A percentile compares a stretch with the other conserved stretches of the same genome.
Evolutionary conservation across 1,284 basidiomycete species (phyloP).

Genomic region (Puccinia polysora): DNA sequence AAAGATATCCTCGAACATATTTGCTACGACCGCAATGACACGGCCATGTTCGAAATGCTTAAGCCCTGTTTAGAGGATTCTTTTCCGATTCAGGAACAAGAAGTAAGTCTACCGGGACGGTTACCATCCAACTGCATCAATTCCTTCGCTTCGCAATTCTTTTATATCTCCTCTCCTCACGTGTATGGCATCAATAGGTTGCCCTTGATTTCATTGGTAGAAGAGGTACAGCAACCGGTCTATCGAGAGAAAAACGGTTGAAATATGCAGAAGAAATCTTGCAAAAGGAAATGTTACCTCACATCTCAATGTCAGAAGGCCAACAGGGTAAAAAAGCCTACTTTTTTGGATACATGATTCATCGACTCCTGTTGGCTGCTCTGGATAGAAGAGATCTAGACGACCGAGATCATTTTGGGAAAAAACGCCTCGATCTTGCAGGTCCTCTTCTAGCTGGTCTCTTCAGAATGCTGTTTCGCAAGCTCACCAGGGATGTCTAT

Average conservation of each 20-base stretch:
- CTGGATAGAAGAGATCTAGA: slow-evolving; percentile 91
- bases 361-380: slow-evolving; percentile 85
- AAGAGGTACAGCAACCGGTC: slow-evolving; percentile 88
- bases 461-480: slow-evolving; percentile 90
- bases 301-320: slow-evolving; percentile 91
- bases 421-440: slow-evolving; percentile 92
- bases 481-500: slow-evolving; percentile 93
- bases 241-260: slow-evolving; percentile 84
- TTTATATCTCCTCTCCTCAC: not conserved
- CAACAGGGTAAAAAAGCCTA: slow-evolving; percentile 98
- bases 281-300: slow-evolving; percentile 97
- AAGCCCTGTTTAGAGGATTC: slow-evolving; percentile 98
- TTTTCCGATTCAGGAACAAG: slow-evolving; percentile 95
- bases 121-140: not conserved
- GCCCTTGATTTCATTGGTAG: slow-evolving; percentile 97
- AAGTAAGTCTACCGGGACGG: slow-evolving; percentile 59
- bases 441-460: slow-evolving; percentile 90
- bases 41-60: slow-evolving; percentile 93
- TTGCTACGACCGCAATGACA: slow-evolving; percentile 94
- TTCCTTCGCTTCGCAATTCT: not conserved
- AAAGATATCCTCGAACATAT: slow-evolving; percentile 96
- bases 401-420: slow-evolving; percentile 98
- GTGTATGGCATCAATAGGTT: slow-evolving; percentile 53
- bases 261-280: slow-evolving; percentile 95
- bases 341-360: slow-evolving; percentile 99